Base-by-base conservation (phyloP, 208 protist genomes). In the Angomonas ambiguus region DNA sequence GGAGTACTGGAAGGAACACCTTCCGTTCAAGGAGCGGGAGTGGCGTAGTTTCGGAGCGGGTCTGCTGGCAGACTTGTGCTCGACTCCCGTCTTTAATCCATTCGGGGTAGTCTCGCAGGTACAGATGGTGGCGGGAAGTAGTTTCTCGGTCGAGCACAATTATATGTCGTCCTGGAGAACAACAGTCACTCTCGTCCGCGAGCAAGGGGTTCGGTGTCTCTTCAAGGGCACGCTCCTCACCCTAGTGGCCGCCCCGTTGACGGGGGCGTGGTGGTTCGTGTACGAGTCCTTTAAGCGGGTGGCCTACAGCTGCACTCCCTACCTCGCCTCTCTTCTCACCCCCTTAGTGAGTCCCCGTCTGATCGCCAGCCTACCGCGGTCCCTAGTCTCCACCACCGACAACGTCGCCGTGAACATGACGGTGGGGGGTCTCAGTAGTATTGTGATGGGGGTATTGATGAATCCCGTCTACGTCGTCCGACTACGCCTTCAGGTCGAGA, bases 401-500 rank as follows among this genome's bases (percentile, higher is more conserved):
- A 93, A 93, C 66, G 59, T 77, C 0, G 65, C 91, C 32, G 70
- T 93, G 48, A 93, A 93, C 72, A 83, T 69, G 33, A 67, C 51
- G 22, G 87, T 93, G 0, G 87, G 84, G 8, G 80, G 72, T 3
- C 51, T 80, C 4, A 70, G 83, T 48, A 93, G 82, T 59, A 77
- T 85, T 67, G 68, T 81, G 38, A 74, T 93, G 35, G 73, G 82
- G 16, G 28, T 89, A 31, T 3, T 90, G 27, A 84, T 89, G 82
- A 93, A 93, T 62, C 87, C 87, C 28, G 72, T 93, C 38, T 93
- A 89, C 68, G 87, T 93, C 48, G 62, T 93, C 25, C 87, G 87
- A 10, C 65, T 91, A 32, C 73, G 87, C 22, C 61, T 93, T 62
- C 87, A 93, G 71, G 74, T 88, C 2, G 62, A 51, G 18, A 82